A percentile compares a stretch with the other conserved stretches of the same genome.
Conservation (phyloP, 1,284 basidiomycete genomes). For the Tetrapyrgos nigripes region DNA sequence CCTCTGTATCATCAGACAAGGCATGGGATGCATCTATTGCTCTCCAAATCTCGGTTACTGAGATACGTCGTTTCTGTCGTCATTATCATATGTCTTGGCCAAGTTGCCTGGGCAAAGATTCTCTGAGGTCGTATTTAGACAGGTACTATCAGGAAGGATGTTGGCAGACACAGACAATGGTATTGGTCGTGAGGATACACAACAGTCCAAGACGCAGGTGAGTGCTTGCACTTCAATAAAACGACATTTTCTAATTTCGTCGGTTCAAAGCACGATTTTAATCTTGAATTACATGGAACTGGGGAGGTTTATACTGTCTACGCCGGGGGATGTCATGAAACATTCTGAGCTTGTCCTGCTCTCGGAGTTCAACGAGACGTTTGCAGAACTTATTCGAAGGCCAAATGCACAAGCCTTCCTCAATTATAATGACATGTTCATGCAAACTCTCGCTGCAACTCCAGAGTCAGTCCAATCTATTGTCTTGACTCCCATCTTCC, state of each 20-base stretch:
- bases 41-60: neutral
- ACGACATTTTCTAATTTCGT: conserved; percentile 4
- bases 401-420: conserved; percentile 27
- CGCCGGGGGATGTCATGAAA: conserved; percentile 37
- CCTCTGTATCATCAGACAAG: conserved; percentile 10
- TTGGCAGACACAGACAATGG: conserved; percentile 49
- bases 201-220: conserved; percentile 50
- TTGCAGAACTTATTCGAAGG: conserved; percentile 34
- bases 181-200: conserved; percentile 37
- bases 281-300: conserved; percentile 49
- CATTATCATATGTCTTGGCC: conserved; percentile 34
- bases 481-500: too few species aligned
- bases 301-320: conserved; percentile 39
- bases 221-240: conserved; percentile 1
- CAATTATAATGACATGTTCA: conserved; percentile 11
- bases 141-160: conserved; percentile 53
- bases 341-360: conserved; percentile 29
- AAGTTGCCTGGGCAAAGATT: conserved; percentile 50
- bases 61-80: conserved; percentile 20
- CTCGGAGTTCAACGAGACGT: conserved; percentile 31
- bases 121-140: conserved; percentile 54
- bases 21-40: conserved; percentile 4
- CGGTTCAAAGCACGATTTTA: conserved; percentile 48
- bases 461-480: too few species aligned
- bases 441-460: conserved; percentile 21